A percentile compares a stretch with the other conserved stretches of the same genome.
These are phyloP conservation scores for Alternaria sp. DNA, from an alignment of 2,329 filamentous ascomycete species.

Conservation along the genomic window DNA sequence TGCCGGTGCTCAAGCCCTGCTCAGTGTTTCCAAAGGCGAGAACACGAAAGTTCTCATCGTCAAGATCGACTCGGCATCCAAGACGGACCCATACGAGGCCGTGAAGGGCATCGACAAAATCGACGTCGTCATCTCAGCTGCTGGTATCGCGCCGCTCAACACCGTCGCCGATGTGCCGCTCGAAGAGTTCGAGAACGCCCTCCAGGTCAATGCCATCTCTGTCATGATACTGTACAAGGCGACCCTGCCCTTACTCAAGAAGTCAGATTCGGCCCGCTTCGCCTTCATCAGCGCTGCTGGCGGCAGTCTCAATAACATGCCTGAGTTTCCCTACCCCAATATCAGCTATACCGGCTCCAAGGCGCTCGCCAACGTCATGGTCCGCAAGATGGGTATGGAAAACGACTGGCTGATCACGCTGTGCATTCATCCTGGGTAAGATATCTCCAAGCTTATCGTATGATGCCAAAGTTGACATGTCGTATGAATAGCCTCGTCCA, in stretches of 20 bases:
- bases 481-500: neutral
- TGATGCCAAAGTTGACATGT: neutral
- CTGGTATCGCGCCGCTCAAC: neutral
- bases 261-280: neutral
- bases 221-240: neutral
- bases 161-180: neutral
- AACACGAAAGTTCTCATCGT: neutral
- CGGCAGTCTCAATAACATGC: neutral
- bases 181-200: neutral
- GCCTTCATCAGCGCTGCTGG: neutral
- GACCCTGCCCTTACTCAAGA: neutral
- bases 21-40: neutral
- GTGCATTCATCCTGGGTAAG: neutral
- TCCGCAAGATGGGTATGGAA: neutral
- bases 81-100: neutral
- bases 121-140: neutral
- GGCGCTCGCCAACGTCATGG: neutral
- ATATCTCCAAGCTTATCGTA: neutral
- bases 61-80: neutral
- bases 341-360: neutral
- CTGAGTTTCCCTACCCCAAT: neutral
- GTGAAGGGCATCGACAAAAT: neutral
- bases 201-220: neutral
- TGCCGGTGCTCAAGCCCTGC: neutral
- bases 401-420: neutral